Evolutionary conservation across 176 grass and related monocot genomes (phyloP), one percentile per base, ranked within the genome.

Genomic region (Thinopyrum elongatum): DNA sequence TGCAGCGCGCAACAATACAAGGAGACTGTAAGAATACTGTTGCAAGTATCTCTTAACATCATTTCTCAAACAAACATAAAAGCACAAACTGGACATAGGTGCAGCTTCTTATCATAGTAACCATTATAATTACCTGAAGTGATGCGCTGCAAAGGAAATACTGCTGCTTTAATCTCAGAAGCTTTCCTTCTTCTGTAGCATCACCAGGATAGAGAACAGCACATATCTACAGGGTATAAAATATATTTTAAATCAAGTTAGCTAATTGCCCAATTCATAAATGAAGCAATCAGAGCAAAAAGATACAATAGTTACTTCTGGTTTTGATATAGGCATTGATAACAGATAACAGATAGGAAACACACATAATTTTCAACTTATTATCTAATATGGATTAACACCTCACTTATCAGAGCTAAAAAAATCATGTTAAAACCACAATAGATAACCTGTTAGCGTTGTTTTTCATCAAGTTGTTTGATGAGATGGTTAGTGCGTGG

Each of bases 91-190:
- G 64, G 49, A 4, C 51, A 82, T 60, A 41, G 14, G 57, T 55
- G 53, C 57, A 79, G 15, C 19, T 75, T 79, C 67, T 11, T 59
- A 64, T 53, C 25, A 76, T 41, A 76, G 16, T 65, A 87, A 76
- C 16, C 51, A 49, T 74, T 21, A 27, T 44, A 80, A 85, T 57
- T 91, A 99, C 97, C 97, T 99, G 97, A 78, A 99, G 88, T 81
- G 97, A 96, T 90, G 97, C 94, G 38, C 97, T 99, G 86, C 97
- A 99, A 60, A 99, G 94, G 90, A 99, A 99, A 91, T 91, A 99
- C 72, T 99, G 97, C 73, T 96, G 97, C 86, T 96, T 99, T 71
- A 99, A 76, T 74, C 97, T 87, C 46, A 99, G 80, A 60, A 96
- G 91, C 88, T 96, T 99, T 74, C 97, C 97, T 86, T 99, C 89